Conservation (phyloP, 805 yeast genomes). For the Clavispora santaluciae region DNA sequence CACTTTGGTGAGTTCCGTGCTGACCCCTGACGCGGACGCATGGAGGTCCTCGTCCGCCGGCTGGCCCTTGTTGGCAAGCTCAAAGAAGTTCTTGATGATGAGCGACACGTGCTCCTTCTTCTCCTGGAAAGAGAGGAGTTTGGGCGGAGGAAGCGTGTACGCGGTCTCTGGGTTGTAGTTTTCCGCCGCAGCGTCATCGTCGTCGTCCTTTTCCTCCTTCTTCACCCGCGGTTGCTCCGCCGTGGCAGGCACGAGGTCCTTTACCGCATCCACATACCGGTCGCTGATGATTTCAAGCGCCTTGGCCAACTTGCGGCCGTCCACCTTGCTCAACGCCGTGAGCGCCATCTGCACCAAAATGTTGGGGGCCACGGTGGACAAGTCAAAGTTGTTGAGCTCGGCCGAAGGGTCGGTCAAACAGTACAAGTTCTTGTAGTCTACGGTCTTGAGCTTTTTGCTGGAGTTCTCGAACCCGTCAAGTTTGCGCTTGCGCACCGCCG, state of each 20-base stretch:
- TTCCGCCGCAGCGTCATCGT: slow-evolving; percentile 16
- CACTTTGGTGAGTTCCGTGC: slow-evolving; percentile 52
- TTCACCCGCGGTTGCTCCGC: slow-evolving; percentile 6
- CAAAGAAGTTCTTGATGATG: slow-evolving; percentile 57
- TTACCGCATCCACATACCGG: slow-evolving; percentile 50
- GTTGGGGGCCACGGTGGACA: slow-evolving; percentile 60
- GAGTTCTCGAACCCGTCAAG: slow-evolving; percentile 39
- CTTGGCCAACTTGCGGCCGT: slow-evolving; percentile 48
- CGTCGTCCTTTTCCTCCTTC: slow-evolving; percentile 17
- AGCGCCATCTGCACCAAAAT: slow-evolving; percentile 61
- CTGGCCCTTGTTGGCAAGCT: slow-evolving; percentile 34
- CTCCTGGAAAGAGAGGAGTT: slow-evolving; percentile 44
- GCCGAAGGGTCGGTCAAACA: slow-evolving; percentile 58
- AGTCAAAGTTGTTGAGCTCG: slow-evolving; percentile 64
- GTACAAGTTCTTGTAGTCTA: slow-evolving; percentile 58
- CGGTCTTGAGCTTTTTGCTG: slow-evolving; percentile 22
- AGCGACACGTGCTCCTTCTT: slow-evolving; percentile 54
- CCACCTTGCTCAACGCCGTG: slow-evolving; percentile 57
- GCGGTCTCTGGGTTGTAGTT: slow-evolving; percentile 38
- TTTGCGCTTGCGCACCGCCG: slow-evolving; percentile 30
- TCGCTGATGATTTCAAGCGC: slow-evolving; percentile 68
- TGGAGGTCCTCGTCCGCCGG: slow-evolving; percentile 9
- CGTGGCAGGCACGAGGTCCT: slow-evolving; percentile 5
- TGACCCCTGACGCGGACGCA: slow-evolving; percentile 22
- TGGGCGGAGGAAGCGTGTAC: slow-evolving; percentile 56